phyloP scores from a whole-genome alignment of 2,329 filamentous ascomycete species.

The Hymenoscyphus infarciens region DNA sequence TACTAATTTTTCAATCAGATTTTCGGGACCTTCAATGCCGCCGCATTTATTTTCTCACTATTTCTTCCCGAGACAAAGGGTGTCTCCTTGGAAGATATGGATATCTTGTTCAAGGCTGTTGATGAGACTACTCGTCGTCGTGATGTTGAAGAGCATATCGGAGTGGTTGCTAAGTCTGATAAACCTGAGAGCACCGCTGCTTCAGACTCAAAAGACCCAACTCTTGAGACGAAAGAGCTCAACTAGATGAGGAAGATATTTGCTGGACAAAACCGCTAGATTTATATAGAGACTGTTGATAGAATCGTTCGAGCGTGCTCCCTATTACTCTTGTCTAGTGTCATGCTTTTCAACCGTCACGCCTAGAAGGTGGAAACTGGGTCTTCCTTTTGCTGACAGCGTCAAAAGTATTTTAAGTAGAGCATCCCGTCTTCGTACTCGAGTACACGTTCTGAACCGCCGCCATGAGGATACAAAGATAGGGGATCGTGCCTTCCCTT shows the following conservation, averaged over 20 bases:
- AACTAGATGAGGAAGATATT: background rate
- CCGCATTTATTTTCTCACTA: constrained; percentile 41
- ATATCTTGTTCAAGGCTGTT: constrained; percentile 17
- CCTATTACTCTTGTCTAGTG: background rate
- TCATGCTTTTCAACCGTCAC: background rate
- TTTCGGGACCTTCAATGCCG: constrained; percentile 17
- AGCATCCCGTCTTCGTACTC: too few relatives aligned
- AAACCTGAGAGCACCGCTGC: background rate
- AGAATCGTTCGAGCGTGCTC: background rate
- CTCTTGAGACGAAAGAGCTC: constrained; percentile 1
- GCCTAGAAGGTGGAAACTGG: too few relatives aligned
- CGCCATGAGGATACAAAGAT: too few relatives aligned
- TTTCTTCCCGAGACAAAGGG: constrained; percentile 22
- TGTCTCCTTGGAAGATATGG: constrained; percentile 20
- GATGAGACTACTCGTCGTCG: constrained; percentile 12
- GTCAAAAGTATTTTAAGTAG: too few relatives aligned
- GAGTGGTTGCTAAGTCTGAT: background rate
- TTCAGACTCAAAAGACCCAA: background rate
- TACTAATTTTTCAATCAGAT: too few relatives aligned
- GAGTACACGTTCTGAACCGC: too few relatives aligned
- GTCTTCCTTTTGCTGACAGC: too few relatives aligned
- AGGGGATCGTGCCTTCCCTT: too few relatives aligned
- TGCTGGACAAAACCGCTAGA: background rate
- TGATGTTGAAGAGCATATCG: constrained; percentile 12
- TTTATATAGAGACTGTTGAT: background rate